Base-by-base conservation (phyloP, 768 basidiomycete genomes). In the Candolleomyces aberdarensis region DNA sequence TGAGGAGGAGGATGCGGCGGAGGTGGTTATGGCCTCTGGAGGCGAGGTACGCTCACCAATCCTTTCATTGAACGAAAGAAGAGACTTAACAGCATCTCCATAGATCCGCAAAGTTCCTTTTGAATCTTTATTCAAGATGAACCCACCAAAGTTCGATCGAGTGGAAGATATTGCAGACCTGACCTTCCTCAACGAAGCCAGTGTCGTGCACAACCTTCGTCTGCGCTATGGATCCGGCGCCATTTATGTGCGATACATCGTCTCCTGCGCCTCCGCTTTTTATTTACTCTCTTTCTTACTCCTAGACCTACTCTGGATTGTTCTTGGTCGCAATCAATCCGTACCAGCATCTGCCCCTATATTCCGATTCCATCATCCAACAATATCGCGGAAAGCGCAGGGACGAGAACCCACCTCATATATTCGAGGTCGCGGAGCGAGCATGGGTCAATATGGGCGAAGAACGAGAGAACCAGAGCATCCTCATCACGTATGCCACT, bases 391-490 rank as follows among this genome's bases (percentile, higher is more conserved):
- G 85, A 58, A 90, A 89, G 65, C 85, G 96, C 53, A 80, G 94
- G 41, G 89, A 91, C 66, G 96, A 98, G 76, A 97, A 93, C 64
- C 87, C 94, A 9, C 97, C 97, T 5, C 97, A 99, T 70, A 92
- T 98, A 56, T 99, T 95, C 69, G 95, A 97, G 8, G 93, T 98
- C 44, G 95, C 97, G 0, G 97, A 99, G 72, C 83, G 94, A 40
- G 97, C 97, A 36, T 98, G 97, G 97, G 85, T 96, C 58, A 96
- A 94, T 73, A 98, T 99, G 92, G 91, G 95, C 13, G 94, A 96
- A 61, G 94, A 98, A 73, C 83, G 94, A 56, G 96, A 98, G 75
- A 94, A 94, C 65, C 97, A 99, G 75, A 96, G 94, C 70, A 96
- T 99, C 60, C 83, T 99, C 32, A 98, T 99, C 75, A 99, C 97